Base-by-base conservation (phyloP, 1,139 yeast species). In the Geotrichum citri-aurantii region DNA sequence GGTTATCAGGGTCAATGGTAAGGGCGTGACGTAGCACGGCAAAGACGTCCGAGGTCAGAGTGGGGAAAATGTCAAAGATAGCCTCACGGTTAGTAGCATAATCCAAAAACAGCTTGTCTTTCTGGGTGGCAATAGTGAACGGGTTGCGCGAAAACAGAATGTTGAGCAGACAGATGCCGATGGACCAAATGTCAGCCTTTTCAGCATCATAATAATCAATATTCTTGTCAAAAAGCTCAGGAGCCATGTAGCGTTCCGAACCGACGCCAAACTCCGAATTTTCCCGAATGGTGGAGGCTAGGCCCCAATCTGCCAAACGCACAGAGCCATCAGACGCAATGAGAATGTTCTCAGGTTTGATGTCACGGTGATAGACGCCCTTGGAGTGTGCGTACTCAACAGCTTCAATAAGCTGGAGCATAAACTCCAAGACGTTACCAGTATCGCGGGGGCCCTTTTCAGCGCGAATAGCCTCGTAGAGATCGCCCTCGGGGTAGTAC, bases 231-330 rank as follows among this genome's bases (percentile, higher is more conserved):
- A 80, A 79, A 60, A 92, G 77, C 70, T 93, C 99, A 0, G 99
- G 99, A 0, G 98, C 96, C 99, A 93, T 93, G 73, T 93, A 93
- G 62, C 97, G 79, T 72, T 92, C 97, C 54, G 93, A 85, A 26
- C 99, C 99, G 60, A 92, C 88, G 64, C 92, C 97, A 71, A 91
- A 88, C 68, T 92, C 97, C 49, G 81, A 74, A 66, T 91, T 85
- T 51, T 75, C 74, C 56, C 76, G 75, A 33, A 79, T 76, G 19
- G 87, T 83, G 1, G 97, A 86, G 1, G 96, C 96, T 67, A 90
- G 77, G 2, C 97, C 97, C 93, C 96, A 90, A 74, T 90, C 97
- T 59, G 96, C 89, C 58, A 90, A 76, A 70, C 88, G 89, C 66
- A 90, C 84, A 33, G 86, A 78, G 67, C 88, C 93, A 61, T 86